Evolutionary conservation across 352 stramenopile genomes (phyloP).

Genomic region (Globisporangium spinosum): DNA sequence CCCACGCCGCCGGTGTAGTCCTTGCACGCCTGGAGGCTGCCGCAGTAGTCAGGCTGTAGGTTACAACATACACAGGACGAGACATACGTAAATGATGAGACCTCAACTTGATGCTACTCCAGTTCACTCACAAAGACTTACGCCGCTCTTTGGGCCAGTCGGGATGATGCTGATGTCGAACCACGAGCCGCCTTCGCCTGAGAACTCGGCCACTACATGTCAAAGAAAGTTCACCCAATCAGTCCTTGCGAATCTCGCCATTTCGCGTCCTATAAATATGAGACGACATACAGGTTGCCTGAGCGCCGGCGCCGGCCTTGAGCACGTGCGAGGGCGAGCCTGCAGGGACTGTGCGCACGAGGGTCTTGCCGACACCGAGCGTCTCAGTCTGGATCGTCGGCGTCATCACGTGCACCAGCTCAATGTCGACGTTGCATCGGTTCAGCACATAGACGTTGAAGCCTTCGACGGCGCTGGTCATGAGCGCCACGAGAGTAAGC

Average conservation of each 20-base stretch:
- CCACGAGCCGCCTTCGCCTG: constrained; percentile 47
- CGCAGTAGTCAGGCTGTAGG: constrained; percentile 36
- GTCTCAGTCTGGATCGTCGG: constrained; percentile 21
- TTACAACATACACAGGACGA: neutral
- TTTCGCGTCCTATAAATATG: neutral
- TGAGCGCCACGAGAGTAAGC: constrained; percentile 29
- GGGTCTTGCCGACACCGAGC: constrained; percentile 31
- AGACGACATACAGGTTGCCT: constrained; percentile 48
- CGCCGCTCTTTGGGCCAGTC: constrained; percentile 32
- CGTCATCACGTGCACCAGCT: constrained; percentile 38
- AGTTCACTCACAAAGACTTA: constrained; percentile 13
- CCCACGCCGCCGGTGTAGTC: constrained; percentile 43
- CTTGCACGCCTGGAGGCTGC: constrained; percentile 51
- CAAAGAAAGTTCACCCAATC: constrained; percentile 30
- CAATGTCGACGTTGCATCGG: constrained; percentile 40
- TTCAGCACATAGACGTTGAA: constrained; percentile 58
- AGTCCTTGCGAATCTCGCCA: neutral
- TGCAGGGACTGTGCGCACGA: constrained; percentile 27
- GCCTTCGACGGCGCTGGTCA: constrained; percentile 24
- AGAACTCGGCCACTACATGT: constrained; percentile 56
- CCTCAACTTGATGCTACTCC: too few species aligned
- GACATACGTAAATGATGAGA: neutral
- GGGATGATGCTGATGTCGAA: constrained; percentile 80
- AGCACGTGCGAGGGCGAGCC: constrained; percentile 40
- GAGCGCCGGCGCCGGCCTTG: constrained; percentile 40